A percentile compares a stretch with the other conserved stretches of the same genome.
Evolutionary conservation across 495 filamentous ascomycete species (phyloP).

Genomic region (Penicillium goetzii): DNA sequence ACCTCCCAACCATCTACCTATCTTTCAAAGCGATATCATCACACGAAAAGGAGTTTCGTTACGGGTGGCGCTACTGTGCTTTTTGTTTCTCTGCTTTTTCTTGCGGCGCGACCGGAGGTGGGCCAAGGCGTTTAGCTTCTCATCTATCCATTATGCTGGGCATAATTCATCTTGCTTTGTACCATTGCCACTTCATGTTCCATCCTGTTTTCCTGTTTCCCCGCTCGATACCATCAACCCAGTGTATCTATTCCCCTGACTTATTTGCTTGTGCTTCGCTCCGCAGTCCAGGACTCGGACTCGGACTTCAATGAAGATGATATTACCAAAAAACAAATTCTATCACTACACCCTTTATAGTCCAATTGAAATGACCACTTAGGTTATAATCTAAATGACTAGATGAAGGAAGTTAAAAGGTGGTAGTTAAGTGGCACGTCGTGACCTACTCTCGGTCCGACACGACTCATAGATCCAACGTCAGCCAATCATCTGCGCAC

Average conservation of each 20-base stretch:
- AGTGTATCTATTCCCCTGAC: slow-evolving; percentile 5
- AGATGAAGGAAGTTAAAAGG: background rate
- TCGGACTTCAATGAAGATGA: slow-evolving; percentile 1
- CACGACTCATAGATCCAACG: slow-evolving; percentile 4
- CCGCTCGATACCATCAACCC: slow-evolving; percentile 21
- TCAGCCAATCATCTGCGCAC: slow-evolving; percentile 28
- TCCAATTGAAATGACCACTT: background rate
- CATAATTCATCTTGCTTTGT: slow-evolving; percentile 21
- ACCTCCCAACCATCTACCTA: slow-evolving; percentile 5
- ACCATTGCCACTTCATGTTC: background rate
- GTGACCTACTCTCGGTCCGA: background rate
- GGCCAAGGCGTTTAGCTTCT: slow-evolving; percentile 21
- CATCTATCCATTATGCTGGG: slow-evolving; percentile 29
- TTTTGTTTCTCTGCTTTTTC: slow-evolving; percentile 3
- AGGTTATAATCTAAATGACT: background rate
- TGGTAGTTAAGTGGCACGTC: too few relatives aligned
- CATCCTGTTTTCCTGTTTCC: slow-evolving; percentile 5
- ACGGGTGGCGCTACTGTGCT: slow-evolving; percentile 12
- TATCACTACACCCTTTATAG: background rate
- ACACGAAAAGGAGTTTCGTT: slow-evolving; percentile 14
- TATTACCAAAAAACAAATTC: background rate
- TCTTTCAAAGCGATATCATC: slow-evolving; percentile 23
- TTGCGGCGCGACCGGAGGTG: slow-evolving; percentile 9
- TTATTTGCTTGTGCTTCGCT: slow-evolving; percentile 1
- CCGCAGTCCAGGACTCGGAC: background rate